A percentile compares a stretch with the other conserved stretches of the same genome.
Evolutionary conservation across 225 moss, liverwort and hornwort species (phyloP).

Genomic region (Marchantia paleacea): DNA sequence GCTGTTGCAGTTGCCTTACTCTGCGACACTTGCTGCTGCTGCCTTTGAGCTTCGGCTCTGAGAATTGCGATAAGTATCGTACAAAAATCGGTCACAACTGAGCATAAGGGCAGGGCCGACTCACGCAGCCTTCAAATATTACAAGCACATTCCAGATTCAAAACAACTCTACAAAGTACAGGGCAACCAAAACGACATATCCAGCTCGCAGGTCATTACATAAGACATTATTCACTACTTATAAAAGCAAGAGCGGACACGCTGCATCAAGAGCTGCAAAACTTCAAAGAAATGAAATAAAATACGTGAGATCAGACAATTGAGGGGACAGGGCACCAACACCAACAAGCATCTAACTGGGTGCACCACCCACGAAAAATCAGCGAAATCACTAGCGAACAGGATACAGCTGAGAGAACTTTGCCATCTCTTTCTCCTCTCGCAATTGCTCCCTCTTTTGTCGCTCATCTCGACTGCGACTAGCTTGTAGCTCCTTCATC

Average conservation of each 20-base stretch:
- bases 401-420: conserved; percentile 78
- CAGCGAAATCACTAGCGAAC: neutral
- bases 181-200: neutral
- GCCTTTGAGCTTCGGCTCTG: conserved; percentile 84
- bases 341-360: neutral
- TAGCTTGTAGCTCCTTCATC: conserved; percentile 86
- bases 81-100: neutral
- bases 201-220: neutral
- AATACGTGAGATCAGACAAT: neutral
- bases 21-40: conserved; percentile 51
- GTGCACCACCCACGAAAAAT: neutral
- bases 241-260: neutral
- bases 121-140: neutral
- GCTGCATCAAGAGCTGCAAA: neutral
- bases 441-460: conserved; percentile 91
- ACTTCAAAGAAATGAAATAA: neutral
- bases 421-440: conserved; percentile 89
- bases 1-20: conserved; percentile 28
- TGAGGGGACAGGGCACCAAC: neutral
- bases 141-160: neutral
- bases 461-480: conserved; percentile 82
- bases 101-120: neutral
- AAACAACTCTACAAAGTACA: neutral
- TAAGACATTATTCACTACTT: neutral
- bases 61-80: conserved; percentile 19